Percentiles rank a stretch among this genome's conserved stretches.
phyloP scores from a whole-genome alignment of 2,329 filamentous ascomycete species.

The Aureobasidium sp. region DNA sequence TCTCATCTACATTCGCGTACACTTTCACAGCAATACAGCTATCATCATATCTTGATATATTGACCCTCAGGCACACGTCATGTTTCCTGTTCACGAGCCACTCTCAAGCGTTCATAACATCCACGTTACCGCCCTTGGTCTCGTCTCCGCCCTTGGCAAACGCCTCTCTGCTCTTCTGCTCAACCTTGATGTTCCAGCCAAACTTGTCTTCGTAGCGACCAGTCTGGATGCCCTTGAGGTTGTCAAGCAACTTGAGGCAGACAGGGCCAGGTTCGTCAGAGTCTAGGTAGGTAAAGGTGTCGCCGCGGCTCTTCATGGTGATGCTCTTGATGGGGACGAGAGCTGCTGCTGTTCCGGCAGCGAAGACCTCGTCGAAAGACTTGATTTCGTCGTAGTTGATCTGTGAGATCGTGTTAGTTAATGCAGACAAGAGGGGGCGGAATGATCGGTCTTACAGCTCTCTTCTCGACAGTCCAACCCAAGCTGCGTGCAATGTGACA shows the following conservation, averaged over 20 bases:
- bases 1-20: too few relatives aligned
- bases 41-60: not conserved
- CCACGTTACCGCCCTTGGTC: not conserved
- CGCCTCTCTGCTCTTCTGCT: not conserved
- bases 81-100: not conserved
- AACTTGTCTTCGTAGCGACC: slow-evolving; percentile 71
- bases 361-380: slow-evolving; percentile 71
- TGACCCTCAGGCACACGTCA: not conserved
- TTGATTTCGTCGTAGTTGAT: slow-evolving; percentile 58
- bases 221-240: slow-evolving; percentile 77
- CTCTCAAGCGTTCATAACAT: not conserved
- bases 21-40: not conserved
- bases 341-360: slow-evolving; percentile 83
- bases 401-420: slow-evolving; percentile 28
- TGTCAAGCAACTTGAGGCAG: slow-evolving; percentile 62
- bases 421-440: not conserved
- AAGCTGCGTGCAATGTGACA: slow-evolving; percentile 66
- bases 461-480: slow-evolving; percentile 76
- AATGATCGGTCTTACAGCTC: slow-evolving; percentile 46
- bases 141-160: not conserved
- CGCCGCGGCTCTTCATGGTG: slow-evolving; percentile 54
- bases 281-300: slow-evolving; percentile 49
- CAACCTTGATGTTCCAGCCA: slow-evolving; percentile 55
- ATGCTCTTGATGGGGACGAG: slow-evolving; percentile 90
- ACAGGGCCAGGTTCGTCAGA: slow-evolving; percentile 64